phyloP scores from a whole-genome alignment of 225 moss, liverwort and hornwort species.

The Bryum argenteum region DNA sequence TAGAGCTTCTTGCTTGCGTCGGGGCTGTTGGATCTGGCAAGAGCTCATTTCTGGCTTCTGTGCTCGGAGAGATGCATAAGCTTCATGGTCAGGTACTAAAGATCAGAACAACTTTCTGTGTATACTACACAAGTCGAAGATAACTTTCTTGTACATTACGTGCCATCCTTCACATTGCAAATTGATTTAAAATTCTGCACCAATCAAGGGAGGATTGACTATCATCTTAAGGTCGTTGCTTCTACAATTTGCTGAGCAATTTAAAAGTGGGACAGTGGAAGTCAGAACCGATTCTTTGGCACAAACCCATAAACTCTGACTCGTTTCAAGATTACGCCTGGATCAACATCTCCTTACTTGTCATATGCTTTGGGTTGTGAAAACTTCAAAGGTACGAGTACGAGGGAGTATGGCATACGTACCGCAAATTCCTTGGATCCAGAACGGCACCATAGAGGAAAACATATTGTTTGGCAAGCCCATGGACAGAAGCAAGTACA shows the following conservation, averaged over 20 bases:
- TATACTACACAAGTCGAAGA: too few species aligned
- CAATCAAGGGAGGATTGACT: too few species aligned
- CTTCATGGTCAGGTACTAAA: background rate
- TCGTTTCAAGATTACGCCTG: too few species aligned
- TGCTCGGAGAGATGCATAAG: conserved; percentile 8
- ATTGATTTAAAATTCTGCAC: too few species aligned
- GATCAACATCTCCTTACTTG: background rate
- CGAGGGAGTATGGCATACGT: background rate
- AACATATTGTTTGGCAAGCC: conserved; percentile 4
- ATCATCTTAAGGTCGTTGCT: too few species aligned
- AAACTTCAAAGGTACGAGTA: background rate
- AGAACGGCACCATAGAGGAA: background rate
- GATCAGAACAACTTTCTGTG: background rate
- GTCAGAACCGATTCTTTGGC: too few species aligned
- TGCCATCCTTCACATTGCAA: too few species aligned
- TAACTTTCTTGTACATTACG: too few species aligned
- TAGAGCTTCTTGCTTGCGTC: conserved; percentile 4
- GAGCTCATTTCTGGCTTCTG: conserved; percentile 4
- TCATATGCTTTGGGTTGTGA: background rate
- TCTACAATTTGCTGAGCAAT: too few species aligned
- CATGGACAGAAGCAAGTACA: background rate
- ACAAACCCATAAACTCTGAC: too few species aligned
- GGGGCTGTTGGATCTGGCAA: conserved; percentile 9
- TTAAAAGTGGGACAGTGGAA: too few species aligned
- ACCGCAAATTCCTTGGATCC: conserved; percentile 2